Conservation (phyloP, 768 basidiomycete species). For the Podaxis sp. region DNA sequence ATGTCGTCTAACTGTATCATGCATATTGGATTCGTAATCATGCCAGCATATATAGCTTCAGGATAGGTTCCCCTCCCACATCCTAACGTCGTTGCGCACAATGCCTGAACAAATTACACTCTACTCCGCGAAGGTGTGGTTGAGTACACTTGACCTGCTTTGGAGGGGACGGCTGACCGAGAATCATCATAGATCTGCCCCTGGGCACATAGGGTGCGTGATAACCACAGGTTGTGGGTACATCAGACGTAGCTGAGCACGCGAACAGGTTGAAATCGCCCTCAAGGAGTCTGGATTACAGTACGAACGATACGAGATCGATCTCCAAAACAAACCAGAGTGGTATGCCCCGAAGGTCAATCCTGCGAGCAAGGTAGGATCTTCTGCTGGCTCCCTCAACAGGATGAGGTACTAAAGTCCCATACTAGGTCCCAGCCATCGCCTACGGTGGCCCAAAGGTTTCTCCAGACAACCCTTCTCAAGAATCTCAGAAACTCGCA, state of each 20-base stretch:
- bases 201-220: slow-evolving; percentile 52
- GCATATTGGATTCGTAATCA: background rate
- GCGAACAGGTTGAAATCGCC: slow-evolving; percentile 53
- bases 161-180: background rate
- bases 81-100: background rate
- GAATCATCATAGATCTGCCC: slow-evolving; percentile 46
- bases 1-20: background rate
- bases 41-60: background rate
- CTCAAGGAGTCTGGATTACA: slow-evolving; percentile 52
- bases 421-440: slow-evolving; percentile 51
- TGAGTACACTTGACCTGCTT: background rate
- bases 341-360: slow-evolving; percentile 70
- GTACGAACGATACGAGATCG: slow-evolving; percentile 54
- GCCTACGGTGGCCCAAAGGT: slow-evolving; percentile 61
- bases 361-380: slow-evolving; percentile 59
- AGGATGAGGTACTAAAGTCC: background rate
- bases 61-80: background rate
- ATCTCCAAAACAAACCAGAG: slow-evolving; percentile 62
- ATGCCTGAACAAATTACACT: slow-evolving; percentile 36
- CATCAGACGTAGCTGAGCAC: background rate
- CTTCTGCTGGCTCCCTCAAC: background rate
- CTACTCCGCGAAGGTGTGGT: slow-evolving; percentile 44
- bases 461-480: slow-evolving; percentile 53
- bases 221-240: background rate
- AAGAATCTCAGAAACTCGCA: slow-evolving; percentile 57